A percentile compares a stretch with the other conserved stretches of the same genome.
Evolutionary conservation across 495 filamentous ascomycete species (phyloP).

Genomic region (Elaphomyces granulatus): DNA sequence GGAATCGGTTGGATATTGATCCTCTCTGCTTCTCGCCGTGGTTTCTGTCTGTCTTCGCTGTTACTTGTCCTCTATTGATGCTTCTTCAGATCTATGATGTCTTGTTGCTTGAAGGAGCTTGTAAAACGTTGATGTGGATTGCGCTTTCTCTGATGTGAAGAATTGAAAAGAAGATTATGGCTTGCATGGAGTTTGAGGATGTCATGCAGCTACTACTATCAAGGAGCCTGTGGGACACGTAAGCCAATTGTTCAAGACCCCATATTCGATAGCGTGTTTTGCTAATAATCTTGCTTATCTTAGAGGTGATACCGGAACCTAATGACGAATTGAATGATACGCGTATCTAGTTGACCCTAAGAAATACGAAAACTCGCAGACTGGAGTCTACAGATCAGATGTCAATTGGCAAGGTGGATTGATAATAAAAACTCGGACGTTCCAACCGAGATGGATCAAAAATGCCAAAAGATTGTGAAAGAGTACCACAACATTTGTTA

Average conservation of each 20-base stretch:
- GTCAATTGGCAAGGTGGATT: too few relatives aligned
- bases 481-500: too few relatives aligned
- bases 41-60: conserved; percentile 97
- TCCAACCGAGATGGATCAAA: too few relatives aligned
- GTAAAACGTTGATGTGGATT: conserved; percentile 96
- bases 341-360: too few relatives aligned
- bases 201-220: conserved; percentile 92
- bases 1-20: conserved; percentile 74
- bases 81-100: conserved; percentile 99
- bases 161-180: conserved; percentile 77
- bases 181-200: conserved; percentile 82
- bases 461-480: too few relatives aligned
- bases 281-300: too few relatives aligned
- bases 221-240: conserved; percentile 80
- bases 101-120: conserved; percentile 91
- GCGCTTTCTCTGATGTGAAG: conserved; percentile 91
- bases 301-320: too few relatives aligned
- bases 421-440: too few relatives aligned
- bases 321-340: too few relatives aligned
- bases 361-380: too few relatives aligned
- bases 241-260: conserved; percentile 13
- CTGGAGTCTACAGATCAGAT: too few relatives aligned
- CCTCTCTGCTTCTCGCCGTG: conserved; percentile 95
- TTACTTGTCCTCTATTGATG: conserved; percentile 94
- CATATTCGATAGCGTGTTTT: too few relatives aligned